These are phyloP conservation scores for Fraxinus americana DNA, from an alignment of 257 asterid species.

Conservation along the genomic window DNA sequence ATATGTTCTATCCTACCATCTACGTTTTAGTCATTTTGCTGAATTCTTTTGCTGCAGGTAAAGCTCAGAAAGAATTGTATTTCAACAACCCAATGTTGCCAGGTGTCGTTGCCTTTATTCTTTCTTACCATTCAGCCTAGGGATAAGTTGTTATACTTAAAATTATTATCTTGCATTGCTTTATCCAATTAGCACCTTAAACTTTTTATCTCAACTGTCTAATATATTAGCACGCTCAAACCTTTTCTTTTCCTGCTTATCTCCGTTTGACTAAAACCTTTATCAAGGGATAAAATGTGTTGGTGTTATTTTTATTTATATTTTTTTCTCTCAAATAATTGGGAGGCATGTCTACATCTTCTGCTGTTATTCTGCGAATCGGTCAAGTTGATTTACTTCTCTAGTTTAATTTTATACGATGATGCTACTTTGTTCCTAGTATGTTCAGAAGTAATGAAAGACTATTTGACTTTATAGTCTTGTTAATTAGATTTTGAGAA, in stretches of 20 bases:
- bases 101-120: constrained; percentile 44
- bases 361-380: not conserved
- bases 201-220: not conserved
- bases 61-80: constrained; percentile 46
- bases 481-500: constrained; percentile 19
- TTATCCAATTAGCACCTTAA: not conserved
- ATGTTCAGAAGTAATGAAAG: not conserved
- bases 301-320: not conserved
- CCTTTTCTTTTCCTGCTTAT: not conserved
- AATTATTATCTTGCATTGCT: not conserved
- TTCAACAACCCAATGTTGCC: constrained; percentile 99
- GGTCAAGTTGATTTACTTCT: not conserved
- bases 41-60: constrained; percentile 41
- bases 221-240: not conserved
- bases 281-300: not conserved
- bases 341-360: not conserved
- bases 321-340: not conserved
- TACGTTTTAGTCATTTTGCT: constrained; percentile 11
- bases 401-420: not conserved
- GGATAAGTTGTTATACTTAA: not conserved
- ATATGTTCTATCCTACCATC: constrained; percentile 2
- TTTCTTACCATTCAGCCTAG: not conserved
- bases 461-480: not conserved
- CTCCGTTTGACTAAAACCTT: not conserved
- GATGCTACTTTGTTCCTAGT: not conserved